Conservation (phyloP, 2,329 filamentous ascomycete species). For the Bipolaris bicolor region DNA sequence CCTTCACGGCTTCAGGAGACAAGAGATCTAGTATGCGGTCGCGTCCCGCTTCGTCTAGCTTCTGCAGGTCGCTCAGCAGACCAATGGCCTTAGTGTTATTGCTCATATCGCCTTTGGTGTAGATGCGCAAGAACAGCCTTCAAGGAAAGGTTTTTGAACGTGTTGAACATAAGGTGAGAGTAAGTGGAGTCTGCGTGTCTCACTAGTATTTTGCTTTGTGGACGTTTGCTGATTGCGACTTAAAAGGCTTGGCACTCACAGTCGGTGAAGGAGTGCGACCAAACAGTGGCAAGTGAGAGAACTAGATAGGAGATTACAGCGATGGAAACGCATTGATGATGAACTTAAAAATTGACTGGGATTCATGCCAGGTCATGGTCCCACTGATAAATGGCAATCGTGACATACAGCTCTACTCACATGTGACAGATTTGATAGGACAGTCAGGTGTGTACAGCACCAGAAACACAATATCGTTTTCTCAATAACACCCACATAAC, state of each 20-base stretch:
- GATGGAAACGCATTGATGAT: neutral
- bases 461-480: too few relatives aligned
- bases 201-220: neutral
- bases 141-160: too few relatives aligned
- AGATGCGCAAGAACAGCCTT: too few relatives aligned
- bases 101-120: neutral
- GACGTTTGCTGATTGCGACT: neutral
- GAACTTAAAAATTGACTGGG: neutral
- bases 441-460: too few relatives aligned
- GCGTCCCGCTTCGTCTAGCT: neutral
- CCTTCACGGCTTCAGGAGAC: neutral
- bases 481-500: too few relatives aligned
- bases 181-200: neutral
- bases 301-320: neutral
- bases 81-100: neutral
- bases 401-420: too few relatives aligned
- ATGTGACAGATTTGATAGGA: too few relatives aligned
- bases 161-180: neutral
- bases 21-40: neutral
- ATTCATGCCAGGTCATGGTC: too few relatives aligned
- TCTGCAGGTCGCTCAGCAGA: neutral
- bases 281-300: neutral
- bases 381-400: too few relatives aligned
- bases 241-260: neutral
- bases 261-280: neutral